These are phyloP conservation scores for Lichtheimia hyalospora DNA, from an alignment of 371 early-diverging fungal species.

Conservation along the genomic window DNA sequence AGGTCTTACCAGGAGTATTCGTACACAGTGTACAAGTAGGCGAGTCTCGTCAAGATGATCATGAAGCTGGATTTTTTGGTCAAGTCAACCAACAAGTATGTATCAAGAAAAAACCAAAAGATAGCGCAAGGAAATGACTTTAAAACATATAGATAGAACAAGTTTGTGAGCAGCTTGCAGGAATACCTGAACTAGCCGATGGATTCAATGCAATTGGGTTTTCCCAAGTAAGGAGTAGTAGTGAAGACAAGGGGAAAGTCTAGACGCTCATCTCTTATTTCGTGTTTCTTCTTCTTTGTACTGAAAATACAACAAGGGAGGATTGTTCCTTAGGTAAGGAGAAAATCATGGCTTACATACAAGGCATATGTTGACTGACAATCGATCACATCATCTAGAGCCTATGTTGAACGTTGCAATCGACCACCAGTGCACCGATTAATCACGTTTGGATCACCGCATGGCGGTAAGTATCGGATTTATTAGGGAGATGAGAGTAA, in stretches of 20 bases:
- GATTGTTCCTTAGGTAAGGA: slow-evolving; percentile 56
- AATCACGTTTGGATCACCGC: slow-evolving; percentile 89
- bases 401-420: slow-evolving; percentile 82
- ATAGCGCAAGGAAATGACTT: not conserved
- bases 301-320: too few species aligned
- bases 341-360: not conserved
- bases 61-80: slow-evolving; percentile 83
- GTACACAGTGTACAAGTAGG: slow-evolving; percentile 81
- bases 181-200: slow-evolving; percentile 53
- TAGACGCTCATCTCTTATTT: not conserved
- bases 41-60: slow-evolving; percentile 60
- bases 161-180: slow-evolving; percentile 60
- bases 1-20: slow-evolving; percentile 63
- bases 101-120: not conserved
- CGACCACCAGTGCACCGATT: slow-evolving; percentile 72
- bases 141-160: slow-evolving; percentile 45
- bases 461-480: slow-evolving; percentile 46
- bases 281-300: not conserved
- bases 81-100: slow-evolving; percentile 69
- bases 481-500: not conserved
- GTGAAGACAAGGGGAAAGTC: not conserved
- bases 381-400: slow-evolving; percentile 38
- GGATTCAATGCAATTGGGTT: slow-evolving; percentile 95
- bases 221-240: slow-evolving; percentile 65
- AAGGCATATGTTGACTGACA: too few species aligned